Evolutionary conservation across 1,284 basidiomycete genomes (phyloP).

Genomic region (Cutaneotrichosporon mucoides): DNA sequence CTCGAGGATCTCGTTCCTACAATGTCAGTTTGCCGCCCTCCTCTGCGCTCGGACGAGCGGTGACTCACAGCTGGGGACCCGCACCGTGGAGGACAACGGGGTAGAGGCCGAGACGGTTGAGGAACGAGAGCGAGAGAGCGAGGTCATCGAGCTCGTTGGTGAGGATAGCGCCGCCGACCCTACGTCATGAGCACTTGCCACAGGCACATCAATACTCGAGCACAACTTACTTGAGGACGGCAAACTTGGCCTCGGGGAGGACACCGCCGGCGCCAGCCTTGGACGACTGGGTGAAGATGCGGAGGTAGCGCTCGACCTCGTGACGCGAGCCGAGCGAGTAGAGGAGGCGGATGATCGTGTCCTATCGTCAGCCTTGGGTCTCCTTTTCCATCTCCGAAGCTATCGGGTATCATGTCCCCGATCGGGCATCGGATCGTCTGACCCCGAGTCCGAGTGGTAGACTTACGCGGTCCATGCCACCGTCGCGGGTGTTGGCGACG

Average conservation of each 20-base stretch:
- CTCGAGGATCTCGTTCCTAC: slow-evolving; percentile 77
- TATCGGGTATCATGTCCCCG: too few relatives aligned
- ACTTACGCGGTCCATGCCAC: slow-evolving; percentile 48
- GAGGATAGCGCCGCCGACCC: slow-evolving; percentile 85
- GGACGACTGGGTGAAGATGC: slow-evolving; percentile 87
- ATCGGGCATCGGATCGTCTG: too few relatives aligned
- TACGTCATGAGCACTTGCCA: slow-evolving; percentile 19
- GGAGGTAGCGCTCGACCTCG: slow-evolving; percentile 91
- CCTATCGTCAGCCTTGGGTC: slow-evolving; percentile 52
- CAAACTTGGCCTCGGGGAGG: slow-evolving; percentile 68
- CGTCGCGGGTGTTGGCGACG: slow-evolving; percentile 31
- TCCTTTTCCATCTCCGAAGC: too few relatives aligned
- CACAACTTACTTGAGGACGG: slow-evolving; percentile 69
- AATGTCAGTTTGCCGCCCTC: too few relatives aligned
- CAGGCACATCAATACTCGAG: neutral
- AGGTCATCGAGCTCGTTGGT: slow-evolving; percentile 80
- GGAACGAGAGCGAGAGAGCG: slow-evolving; percentile 84
- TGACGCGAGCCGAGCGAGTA: slow-evolving; percentile 93
- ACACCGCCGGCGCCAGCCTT: slow-evolving; percentile 60
- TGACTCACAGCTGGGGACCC: slow-evolving; percentile 69
- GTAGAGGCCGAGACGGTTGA: slow-evolving; percentile 89
- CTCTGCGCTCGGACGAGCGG: too few relatives aligned
- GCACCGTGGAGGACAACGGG: slow-evolving; percentile 91
- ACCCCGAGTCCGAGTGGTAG: too few relatives aligned
- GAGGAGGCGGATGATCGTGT: slow-evolving; percentile 85